Base-by-base conservation (phyloP, 2,329 filamentous ascomycete genomes). In the Coniochaeta sp. region DNA sequence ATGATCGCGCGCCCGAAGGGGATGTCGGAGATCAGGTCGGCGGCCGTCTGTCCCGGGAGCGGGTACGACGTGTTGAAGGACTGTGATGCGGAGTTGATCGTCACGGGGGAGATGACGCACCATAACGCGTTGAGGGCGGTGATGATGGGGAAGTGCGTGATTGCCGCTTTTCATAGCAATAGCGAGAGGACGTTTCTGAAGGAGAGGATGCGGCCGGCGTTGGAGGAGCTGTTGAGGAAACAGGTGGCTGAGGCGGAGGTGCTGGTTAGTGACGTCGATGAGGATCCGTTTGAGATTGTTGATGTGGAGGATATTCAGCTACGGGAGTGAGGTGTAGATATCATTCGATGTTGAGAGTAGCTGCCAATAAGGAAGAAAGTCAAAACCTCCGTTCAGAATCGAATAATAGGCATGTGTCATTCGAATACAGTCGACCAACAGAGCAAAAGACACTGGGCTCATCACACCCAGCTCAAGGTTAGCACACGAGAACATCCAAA, bases 41-140 rank as follows among this genome's bases (percentile, higher is more conserved):
- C 96, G 9, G 91, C 87, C 5, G 87, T 96, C 32, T 97, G 92
- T 61, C 92, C 94, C 0, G 94, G 94, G 1, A 94, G 88, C 6
- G 94, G 94, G 0, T 87, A 85, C 1, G 82, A 85, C 33, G 77
- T 97, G 18, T 79, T 96, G 53, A 82, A 83, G 56, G 77, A 78
- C 35, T 73, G 84, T 3, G 73, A 81, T 38, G 89, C 91, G 0
- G 90, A 96, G 62, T 68, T 97, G 33, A 70, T 95, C 4, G 88
- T 99, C 60, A 97, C 90, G 0, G 94, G 94, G 1, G 94, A 99
- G 72, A 81, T 97, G 75, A 88, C 83, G 61, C 94, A 99, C 65
- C 94, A 99, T 65, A 90, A 94, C 57, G 91, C 92, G 3, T 78
- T 99, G 53, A 82, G 87, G 33, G 89, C 91, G 1, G 89, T 88